A percentile compares a stretch with the other conserved stretches of the same genome.
Conservation (phyloP, 495 filamentous ascomycete genomes). For the Penicillium bialowiezense region DNA sequence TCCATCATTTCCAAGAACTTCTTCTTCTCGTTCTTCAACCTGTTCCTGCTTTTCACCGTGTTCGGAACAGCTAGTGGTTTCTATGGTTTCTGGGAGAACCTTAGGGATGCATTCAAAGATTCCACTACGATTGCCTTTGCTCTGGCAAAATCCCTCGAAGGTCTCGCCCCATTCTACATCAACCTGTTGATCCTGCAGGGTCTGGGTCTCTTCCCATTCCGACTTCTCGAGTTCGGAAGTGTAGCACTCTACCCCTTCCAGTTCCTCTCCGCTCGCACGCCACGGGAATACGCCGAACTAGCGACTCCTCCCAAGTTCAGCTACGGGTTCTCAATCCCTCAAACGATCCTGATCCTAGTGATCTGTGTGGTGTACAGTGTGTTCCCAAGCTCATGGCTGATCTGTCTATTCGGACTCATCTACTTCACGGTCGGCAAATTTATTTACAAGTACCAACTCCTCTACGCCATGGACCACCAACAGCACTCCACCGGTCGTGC, state of each 20-base stretch:
- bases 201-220: conserved; percentile 87
- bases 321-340: conserved; percentile 94
- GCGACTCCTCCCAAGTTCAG: conserved; percentile 83
- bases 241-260: conserved; percentile 81
- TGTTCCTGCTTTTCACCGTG: conserved; percentile 92
- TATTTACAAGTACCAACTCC: conserved; percentile 95
- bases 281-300: conserved; percentile 85
- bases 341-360: conserved; percentile 85
- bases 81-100: conserved; percentile 63
- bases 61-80: conserved; percentile 77
- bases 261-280: conserved; percentile 77
- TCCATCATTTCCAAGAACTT: conserved; percentile 98
- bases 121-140: conserved; percentile 72
- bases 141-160: conserved; percentile 71
- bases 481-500: conserved; percentile 92
- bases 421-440: conserved; percentile 91
- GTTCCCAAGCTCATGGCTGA: conserved; percentile 75
- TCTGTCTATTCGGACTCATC: conserved; percentile 76
- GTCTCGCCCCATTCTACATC: conserved; percentile 78
- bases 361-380: conserved; percentile 95
- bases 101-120: conserved; percentile 72
- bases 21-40: conserved; percentile 99
- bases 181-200: conserved; percentile 95
- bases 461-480: conserved; percentile 97
- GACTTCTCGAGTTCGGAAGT: conserved; percentile 85